phyloP scores from a whole-genome alignment of 2,329 filamentous ascomycete species.

The Clonostachys solani region DNA sequence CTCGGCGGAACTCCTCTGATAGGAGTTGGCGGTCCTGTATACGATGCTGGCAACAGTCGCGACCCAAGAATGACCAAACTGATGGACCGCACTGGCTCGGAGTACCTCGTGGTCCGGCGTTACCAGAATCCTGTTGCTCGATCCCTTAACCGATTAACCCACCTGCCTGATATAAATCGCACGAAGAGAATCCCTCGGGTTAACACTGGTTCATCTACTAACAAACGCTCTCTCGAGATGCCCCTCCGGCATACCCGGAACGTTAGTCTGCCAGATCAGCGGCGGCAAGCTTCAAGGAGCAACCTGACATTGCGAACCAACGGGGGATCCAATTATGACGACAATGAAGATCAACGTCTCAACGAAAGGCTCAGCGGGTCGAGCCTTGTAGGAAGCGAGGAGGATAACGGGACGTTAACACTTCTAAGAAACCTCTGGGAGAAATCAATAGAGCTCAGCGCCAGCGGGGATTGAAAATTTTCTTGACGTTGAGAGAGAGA shows the following conservation, averaged over 20 bases:
- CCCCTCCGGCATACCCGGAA: constrained; percentile 29
- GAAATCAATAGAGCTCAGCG: constrained; percentile 52
- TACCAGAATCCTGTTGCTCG: constrained; percentile 68
- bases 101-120: constrained; percentile 69
- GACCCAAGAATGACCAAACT: constrained; percentile 62
- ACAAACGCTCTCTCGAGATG: constrained; percentile 23
- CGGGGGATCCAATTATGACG: constrained; percentile 38
- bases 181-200: constrained; percentile 41
- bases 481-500: neutral
- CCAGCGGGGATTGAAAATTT: constrained; percentile 27
- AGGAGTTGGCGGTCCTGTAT: constrained; percentile 48
- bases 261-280: constrained; percentile 14
- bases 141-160: constrained; percentile 42
- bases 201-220: constrained; percentile 28
- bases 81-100: constrained; percentile 65
- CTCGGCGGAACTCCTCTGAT: constrained; percentile 40
- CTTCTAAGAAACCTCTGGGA: constrained; percentile 59
- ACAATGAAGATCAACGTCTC: constrained; percentile 34
- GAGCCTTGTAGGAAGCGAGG: constrained; percentile 42
- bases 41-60: constrained; percentile 35
- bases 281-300: no score
- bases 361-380: constrained; percentile 42
- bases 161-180: constrained; percentile 47
- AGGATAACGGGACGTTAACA: constrained; percentile 44
- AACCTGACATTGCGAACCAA: constrained; percentile 27